A percentile compares a stretch with the other conserved stretches of the same genome.
Evolutionary conservation across 108 stramenopile species (phyloP).

Genomic region (Fragilaria radians): DNA sequence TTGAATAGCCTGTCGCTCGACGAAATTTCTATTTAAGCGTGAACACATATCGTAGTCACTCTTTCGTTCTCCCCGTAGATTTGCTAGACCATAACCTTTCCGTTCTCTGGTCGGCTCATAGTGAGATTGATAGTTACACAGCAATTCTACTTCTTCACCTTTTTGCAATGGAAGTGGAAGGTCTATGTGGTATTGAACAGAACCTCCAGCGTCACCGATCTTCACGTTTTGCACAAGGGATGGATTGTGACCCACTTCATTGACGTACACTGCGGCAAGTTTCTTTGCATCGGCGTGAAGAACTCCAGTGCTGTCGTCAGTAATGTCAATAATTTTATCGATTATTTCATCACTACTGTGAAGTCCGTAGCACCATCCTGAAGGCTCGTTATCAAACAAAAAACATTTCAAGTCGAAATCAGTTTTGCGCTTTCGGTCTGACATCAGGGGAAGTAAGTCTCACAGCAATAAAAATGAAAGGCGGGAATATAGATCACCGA

Average conservation of each 20-base stretch:
- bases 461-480: too few species aligned
- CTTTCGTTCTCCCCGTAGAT: conserved; percentile 16
- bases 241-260: conserved; percentile 58
- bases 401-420: conserved; percentile 52
- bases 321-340: conserved; percentile 57
- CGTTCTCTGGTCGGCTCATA: conserved; percentile 63
- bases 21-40: conserved; percentile 39
- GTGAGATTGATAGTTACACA: conserved; percentile 47
- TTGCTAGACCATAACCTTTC: conserved; percentile 65
- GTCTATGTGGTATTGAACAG: conserved; percentile 42
- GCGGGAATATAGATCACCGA: too few species aligned
- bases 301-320: conserved; percentile 67
- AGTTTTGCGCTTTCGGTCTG: conserved; percentile 45
- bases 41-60: conserved; percentile 33
- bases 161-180: conserved; percentile 43
- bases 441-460: not conserved
- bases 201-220: conserved; percentile 23
- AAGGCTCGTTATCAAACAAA: conserved; percentile 32
- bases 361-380: conserved; percentile 9
- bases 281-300: conserved; percentile 42
- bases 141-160: conserved; percentile 56
- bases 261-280: conserved; percentile 63
- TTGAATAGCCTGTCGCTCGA: conserved; percentile 34
- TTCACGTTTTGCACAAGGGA: conserved; percentile 42
- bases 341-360: conserved; percentile 20